These are phyloP conservation scores for Colletotrichum echinochloae DNA, from an alignment of 2,329 filamentous ascomycete species.

Conservation along the genomic window DNA sequence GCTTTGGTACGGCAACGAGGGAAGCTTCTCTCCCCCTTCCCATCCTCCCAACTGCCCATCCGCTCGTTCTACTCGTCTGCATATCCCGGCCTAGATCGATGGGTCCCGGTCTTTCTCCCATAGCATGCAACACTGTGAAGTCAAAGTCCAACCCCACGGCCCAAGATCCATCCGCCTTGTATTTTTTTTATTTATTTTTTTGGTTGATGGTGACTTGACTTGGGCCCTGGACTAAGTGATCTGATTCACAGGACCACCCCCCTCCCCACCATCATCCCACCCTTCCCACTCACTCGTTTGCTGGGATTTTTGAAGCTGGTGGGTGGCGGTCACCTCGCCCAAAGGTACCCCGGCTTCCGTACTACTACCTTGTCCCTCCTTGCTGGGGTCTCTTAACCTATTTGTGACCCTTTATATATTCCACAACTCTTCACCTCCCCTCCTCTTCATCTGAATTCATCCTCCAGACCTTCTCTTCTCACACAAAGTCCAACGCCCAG, in stretches of 20 bases:
- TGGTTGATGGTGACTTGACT: slow-evolving; percentile 30
- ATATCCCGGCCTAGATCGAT: slow-evolving; percentile 30
- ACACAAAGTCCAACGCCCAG: slow-evolving; percentile 20
- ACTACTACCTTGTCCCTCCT: slow-evolving; percentile 35
- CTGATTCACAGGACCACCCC: slow-evolving; percentile 35
- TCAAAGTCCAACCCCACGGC: slow-evolving; percentile 33
- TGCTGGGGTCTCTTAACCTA: slow-evolving; percentile 31
- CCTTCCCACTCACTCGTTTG: slow-evolving; percentile 39
- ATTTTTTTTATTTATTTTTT: slow-evolving; percentile 32
- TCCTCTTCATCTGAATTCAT: background rate
- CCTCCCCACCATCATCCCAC: slow-evolving; percentile 37
- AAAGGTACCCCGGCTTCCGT: slow-evolving; percentile 40
- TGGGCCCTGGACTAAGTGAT: slow-evolving; percentile 19
- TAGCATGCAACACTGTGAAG: slow-evolving; percentile 19
- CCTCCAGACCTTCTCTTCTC: slow-evolving; percentile 21
- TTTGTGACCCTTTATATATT: slow-evolving; percentile 36
- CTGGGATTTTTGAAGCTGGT: slow-evolving; percentile 39
- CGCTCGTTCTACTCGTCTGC: slow-evolving; percentile 22
- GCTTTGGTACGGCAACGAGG: background rate
- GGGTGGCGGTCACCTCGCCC: slow-evolving; percentile 40
- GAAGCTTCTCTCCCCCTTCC: slow-evolving; percentile 24
- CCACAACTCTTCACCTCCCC: slow-evolving; percentile 18
- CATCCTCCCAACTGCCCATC: slow-evolving; percentile 18
- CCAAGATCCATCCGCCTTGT: slow-evolving; percentile 23
- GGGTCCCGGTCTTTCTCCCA: slow-evolving; percentile 21